Evolutionary conservation across 139 green algal species (phyloP), one percentile per base, ranked within the genome.

Genomic region (Mesotaenium endlicherianum): DNA sequence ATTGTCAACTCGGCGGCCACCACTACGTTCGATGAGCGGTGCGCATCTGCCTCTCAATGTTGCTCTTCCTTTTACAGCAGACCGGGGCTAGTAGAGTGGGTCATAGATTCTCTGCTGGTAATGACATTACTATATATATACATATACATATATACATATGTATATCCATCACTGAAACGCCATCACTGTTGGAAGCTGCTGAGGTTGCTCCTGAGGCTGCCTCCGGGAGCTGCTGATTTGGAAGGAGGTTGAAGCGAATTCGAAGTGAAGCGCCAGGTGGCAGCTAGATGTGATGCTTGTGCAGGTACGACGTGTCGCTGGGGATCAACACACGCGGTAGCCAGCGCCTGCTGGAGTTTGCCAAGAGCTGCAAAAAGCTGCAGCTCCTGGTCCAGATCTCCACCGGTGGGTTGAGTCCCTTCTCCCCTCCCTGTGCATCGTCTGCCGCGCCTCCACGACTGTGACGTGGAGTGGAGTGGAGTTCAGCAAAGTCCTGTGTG

Each of bases 11-110:
- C 44, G 20, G 83, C 83, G 1, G 83, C 83, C 8, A 88, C 50
- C 20, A 88, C 83, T 39, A 41, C 80, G 31, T 88, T 88, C 43
- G 83, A 88, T 47, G 83, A 85, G 45, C 55, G 82, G 57, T 85
- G 40, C 55, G 34, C n/a, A 17, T n/a, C 72, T n/a, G n/a, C n/a
- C n/a, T n/a, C n/a, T n/a, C n/a, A n/a, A n/a, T n/a, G n/a, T n/a
- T n/a, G n/a, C n/a, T n/a, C n/a, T n/a, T n/a, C n/a, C n/a, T n/a
- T n/a, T n/a, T n/a, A n/a, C n/a, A n/a, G n/a, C n/a, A n/a, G n/a
- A n/a, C n/a, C n/a, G n/a, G n/a, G n/a, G n/a, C n/a, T n/a, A n/a
- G n/a, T n/a, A n/a, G n/a, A n/a, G n/a, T n/a, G n/a, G n/a, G n/a
- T n/a, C n/a, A n/a, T n/a, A n/a, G n/a, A n/a, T n/a, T n/a, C n/a